Evolutionary conservation across 1,284 basidiomycete genomes (phyloP).

Genomic region (Xerocomus minutiporus): DNA sequence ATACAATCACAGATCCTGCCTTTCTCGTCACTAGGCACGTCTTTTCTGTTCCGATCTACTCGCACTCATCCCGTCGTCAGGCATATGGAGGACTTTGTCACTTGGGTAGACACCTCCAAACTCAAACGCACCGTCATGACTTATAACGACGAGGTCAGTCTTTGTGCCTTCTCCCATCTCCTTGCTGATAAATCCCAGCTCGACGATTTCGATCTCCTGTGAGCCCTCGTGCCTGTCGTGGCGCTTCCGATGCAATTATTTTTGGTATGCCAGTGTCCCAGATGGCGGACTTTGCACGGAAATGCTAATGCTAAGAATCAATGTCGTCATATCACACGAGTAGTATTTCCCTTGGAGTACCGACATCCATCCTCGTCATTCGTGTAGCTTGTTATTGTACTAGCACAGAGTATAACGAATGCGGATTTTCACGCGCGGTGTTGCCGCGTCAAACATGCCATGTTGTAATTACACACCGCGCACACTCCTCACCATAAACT

Average conservation of each 20-base stretch:
- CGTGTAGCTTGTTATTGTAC: too few relatives aligned
- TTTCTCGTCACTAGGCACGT: constrained; percentile 86
- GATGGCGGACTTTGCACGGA: constrained; percentile 5
- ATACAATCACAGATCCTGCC: constrained; percentile 94
- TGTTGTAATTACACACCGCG: constrained; percentile 6
- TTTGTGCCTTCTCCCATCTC: not conserved
- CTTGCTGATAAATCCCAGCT: constrained; percentile 48
- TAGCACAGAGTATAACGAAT: constrained; percentile 2
- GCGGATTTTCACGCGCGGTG: constrained; percentile 22
- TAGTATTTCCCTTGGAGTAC: not conserved
- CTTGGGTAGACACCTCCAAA: constrained; percentile 98
- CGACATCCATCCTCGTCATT: not conserved
- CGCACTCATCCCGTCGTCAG: constrained; percentile 35
- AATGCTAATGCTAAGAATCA: not conserved
- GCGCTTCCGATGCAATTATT: too few relatives aligned
- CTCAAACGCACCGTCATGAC: constrained; percentile 93
- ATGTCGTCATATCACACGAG: constrained; percentile 4
- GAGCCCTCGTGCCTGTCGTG: constrained; percentile 17
- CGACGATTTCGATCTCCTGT: constrained; percentile 87
- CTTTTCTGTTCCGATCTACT: not conserved
- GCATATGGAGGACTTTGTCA: constrained; percentile 99
- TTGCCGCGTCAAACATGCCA: constrained; percentile 11
- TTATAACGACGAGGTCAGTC: constrained; percentile 91
- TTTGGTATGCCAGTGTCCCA: not conserved
- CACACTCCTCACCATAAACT: constrained; percentile 1